Evolutionary conservation across 352 stramenopile species (phyloP), one percentile per base, ranked within the genome.

Genomic region (Globisporangium cederbergense): DNA sequence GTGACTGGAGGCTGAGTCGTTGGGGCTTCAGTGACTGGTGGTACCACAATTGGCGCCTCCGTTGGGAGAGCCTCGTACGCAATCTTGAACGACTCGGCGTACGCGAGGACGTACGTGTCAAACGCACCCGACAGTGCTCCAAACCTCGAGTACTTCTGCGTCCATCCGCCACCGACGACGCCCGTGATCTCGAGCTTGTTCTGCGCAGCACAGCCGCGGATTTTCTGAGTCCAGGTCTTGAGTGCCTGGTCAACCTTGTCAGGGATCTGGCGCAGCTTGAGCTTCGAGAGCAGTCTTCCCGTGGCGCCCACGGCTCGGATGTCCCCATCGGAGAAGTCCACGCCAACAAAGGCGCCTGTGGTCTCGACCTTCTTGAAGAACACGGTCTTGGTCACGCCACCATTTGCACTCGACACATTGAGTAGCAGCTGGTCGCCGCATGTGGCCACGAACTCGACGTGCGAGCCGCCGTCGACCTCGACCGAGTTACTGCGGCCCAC

Each of bases 61-160:
- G 68, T 59, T 1, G 58, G 64, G 11, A 50, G 13, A 18, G 34
- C 43, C 4, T 61, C 47, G 49, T 70, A 75, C 8, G 34, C 52
- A 8, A 76, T 56, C 20, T 76, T 67, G 42, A 76, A 76, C 14
- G 70, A 60, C 47, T 73, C 55, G 30, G 70, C 70, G 28, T 76
- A 76, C 4, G 58, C 66, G 13, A 76, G 60, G n/a, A 73, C 52
- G 28, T 59, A 56, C 25, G 46, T 73, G 34, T 53, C 51, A 13
- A 56, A 55, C 9, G 40, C 14, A 16, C n/a, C 20, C 13, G 56
- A 40, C 28, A 75, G 42, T 7, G 32, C 40, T 57, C 40, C 43
- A 32, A 51, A 67, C 16, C 66, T 46, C 18, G 68, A 62, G 42
- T 65, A 72, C 32, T 62, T 61, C 25, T 77, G 66, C 36, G 53